phyloP scores from a whole-genome alignment of 1,284 basidiomycete species.

The Ceratobasidium sp. region DNA sequence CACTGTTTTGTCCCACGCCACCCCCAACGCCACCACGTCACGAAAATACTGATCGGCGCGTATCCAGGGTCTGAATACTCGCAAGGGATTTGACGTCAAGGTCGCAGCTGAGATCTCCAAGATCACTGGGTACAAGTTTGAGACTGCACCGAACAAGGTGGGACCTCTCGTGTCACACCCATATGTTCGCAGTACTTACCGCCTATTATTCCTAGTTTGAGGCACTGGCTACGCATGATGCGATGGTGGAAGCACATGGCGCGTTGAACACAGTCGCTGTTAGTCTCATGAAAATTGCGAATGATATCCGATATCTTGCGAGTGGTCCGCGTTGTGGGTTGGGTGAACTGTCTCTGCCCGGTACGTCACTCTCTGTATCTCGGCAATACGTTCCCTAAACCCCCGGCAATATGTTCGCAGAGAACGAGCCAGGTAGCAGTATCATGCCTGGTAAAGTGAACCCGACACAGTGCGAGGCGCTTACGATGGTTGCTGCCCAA shows the following conservation, averaged over 20 bases:
- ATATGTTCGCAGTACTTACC: background rate
- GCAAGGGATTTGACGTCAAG: slow-evolving; percentile 95
- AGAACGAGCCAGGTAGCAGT: slow-evolving; percentile 99
- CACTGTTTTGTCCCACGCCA: background rate
- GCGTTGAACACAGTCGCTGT: slow-evolving; percentile 95
- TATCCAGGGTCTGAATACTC: slow-evolving; percentile 92
- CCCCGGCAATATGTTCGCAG: slow-evolving; percentile 53
- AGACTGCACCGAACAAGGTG: slow-evolving; percentile 98
- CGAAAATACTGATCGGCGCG: background rate
- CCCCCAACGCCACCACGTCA: background rate
- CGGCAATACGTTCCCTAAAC: no score
- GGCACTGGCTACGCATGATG: slow-evolving; percentile 96
- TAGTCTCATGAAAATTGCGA: slow-evolving; percentile 99
- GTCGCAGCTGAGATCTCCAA: slow-evolving; percentile 93
- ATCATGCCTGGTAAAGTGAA: slow-evolving; percentile 99
- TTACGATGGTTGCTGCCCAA: slow-evolving; percentile 99
- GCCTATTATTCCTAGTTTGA: slow-evolving; percentile 77
- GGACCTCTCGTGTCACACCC: slow-evolving; percentile 44
- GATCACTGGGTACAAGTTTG: slow-evolving; percentile 90
- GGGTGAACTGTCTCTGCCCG: slow-evolving; percentile 90
- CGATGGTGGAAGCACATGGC: slow-evolving; percentile 96
- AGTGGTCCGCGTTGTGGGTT: slow-evolving; percentile 98
- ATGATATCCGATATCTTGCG: slow-evolving; percentile 97
- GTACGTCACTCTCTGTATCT: background rate
- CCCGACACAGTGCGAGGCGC: slow-evolving; percentile 98